Percentiles rank a stretch among this genome's conserved stretches.
phyloP scores from a whole-genome alignment of 1,284 basidiomycete genomes.

The Phaffia rhodozyma region DNA sequence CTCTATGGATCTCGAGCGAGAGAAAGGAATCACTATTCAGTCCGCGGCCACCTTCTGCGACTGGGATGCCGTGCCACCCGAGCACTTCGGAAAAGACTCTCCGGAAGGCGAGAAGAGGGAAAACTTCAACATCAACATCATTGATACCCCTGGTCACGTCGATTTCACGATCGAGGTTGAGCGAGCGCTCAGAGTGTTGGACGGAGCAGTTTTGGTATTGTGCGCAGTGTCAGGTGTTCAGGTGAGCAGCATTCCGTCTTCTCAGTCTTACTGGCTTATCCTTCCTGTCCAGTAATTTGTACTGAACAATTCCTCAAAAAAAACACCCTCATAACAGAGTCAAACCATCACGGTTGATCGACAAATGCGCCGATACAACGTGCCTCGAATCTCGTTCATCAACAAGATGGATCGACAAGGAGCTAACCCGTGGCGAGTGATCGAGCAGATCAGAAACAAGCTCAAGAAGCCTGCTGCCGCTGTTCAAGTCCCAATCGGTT shows the following conservation, averaged over 20 bases:
- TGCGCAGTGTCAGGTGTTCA: constrained; percentile 96
- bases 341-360: constrained; percentile 99
- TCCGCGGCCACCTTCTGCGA: constrained; percentile 97
- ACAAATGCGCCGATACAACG: constrained; percentile 94
- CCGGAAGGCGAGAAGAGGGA: constrained; percentile 44
- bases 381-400: constrained; percentile 91
- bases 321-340: constrained; percentile 43
- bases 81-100: constrained; percentile 31
- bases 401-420: constrained; percentile 99
- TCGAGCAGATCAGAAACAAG: constrained; percentile 83
- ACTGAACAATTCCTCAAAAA: not conserved
- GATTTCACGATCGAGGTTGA: constrained; percentile 99
- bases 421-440: constrained; percentile 91
- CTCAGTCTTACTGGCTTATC: not conserved
- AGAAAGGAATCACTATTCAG: constrained; percentile 99
- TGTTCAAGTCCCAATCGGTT: constrained; percentile 92
- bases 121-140: constrained; percentile 93
- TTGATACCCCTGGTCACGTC: constrained; percentile 97
- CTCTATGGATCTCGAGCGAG: constrained; percentile 96
- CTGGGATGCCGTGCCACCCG: constrained; percentile 59
- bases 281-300: not conserved
- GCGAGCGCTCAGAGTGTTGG: constrained; percentile 86
- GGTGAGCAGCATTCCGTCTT: constrained; percentile 37
- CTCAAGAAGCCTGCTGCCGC: constrained; percentile 86
- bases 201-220: constrained; percentile 90